Conservation (phyloP, 371 early-diverging fungal species). For the Rhizomucor pusillus region DNA sequence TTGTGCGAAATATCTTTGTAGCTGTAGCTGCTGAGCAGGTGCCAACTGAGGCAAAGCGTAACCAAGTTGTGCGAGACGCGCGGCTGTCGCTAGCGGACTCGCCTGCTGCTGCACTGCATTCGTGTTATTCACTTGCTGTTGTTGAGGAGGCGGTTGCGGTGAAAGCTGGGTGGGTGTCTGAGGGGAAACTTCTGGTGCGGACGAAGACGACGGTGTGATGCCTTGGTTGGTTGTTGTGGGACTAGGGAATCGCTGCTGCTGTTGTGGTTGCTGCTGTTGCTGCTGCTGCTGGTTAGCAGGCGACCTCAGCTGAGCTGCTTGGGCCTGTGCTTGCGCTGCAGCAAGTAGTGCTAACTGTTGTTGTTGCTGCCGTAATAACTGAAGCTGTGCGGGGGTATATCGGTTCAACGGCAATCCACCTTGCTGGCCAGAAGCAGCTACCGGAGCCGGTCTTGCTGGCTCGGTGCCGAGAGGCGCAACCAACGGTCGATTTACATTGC, state of each 20-base stretch:
- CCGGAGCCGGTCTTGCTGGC: constrained; percentile 4
- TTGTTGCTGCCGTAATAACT: constrained; percentile 37
- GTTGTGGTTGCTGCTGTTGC: constrained; percentile 15
- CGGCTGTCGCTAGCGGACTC: constrained; percentile 13
- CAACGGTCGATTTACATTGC: too few species aligned
- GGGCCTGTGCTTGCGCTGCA: constrained; percentile 16
- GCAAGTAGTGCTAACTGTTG: constrained; percentile 3
- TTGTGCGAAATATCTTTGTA: constrained; percentile 16
- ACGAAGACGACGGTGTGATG: too few species aligned
- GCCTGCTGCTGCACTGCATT: constrained; percentile 1
- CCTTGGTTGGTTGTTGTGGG: too few species aligned
- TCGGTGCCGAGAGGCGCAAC: constrained; percentile 1
- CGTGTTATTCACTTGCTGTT: not conserved
- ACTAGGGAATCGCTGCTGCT: constrained; percentile 8
- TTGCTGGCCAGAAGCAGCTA: not conserved
- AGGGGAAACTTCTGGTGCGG: not conserved
- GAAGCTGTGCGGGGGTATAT: constrained; percentile 47
- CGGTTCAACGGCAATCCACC: constrained; percentile 19
- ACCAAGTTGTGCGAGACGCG: constrained; percentile 18
- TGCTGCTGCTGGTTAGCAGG: constrained; percentile 4
- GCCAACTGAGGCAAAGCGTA: constrained; percentile 11
- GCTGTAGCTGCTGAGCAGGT: constrained; percentile 8
- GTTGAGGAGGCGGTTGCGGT: constrained; percentile 15
- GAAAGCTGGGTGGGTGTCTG: constrained; percentile 8
- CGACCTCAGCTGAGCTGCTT: constrained; percentile 4